These are phyloP conservation scores for Tylopilus intermedius DNA, from an alignment of 768 basidiomycete species.

Conservation along the genomic window DNA sequence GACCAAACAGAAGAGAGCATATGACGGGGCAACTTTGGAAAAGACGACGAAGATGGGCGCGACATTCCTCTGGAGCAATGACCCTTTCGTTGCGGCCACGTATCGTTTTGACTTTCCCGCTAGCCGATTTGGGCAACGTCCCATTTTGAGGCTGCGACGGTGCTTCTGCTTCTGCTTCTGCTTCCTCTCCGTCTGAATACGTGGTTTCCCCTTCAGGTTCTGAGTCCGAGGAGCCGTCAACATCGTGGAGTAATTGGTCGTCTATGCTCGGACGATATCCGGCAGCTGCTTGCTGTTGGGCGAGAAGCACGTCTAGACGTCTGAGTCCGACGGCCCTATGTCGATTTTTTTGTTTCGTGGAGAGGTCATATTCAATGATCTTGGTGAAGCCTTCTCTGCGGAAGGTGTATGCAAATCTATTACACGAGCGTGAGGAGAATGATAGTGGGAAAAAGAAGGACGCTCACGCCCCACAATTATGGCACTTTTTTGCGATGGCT, in stretches of 20 bases:
- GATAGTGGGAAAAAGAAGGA: constrained; percentile 2
- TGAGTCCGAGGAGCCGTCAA: constrained; percentile 47
- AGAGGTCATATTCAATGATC: constrained; percentile 88
- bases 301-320: constrained; percentile 73
- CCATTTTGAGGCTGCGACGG: constrained; percentile 26
- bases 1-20: constrained; percentile 84
- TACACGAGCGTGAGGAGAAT: constrained; percentile 3
- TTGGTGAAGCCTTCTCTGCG: constrained; percentile 93
- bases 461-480: constrained; percentile 83
- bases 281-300: constrained; percentile 32
- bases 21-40: constrained; percentile 80
- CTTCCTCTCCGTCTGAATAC: constrained; percentile 49
- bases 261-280: constrained; percentile 26
- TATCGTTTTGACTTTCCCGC: constrained; percentile 68
- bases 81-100: constrained; percentile 89
- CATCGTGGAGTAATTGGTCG: constrained; percentile 32
- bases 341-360: constrained; percentile 66
- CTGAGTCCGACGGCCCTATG: constrained; percentile 49
- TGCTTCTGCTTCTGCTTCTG: constrained; percentile 37
- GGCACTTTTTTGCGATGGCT: constrained; percentile 67
- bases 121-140: constrained; percentile 63
- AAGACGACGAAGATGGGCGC: constrained; percentile 85
- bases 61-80: constrained; percentile 85
- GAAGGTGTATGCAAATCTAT: constrained; percentile 76
- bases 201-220: constrained; percentile 46